Evolutionary conservation across 768 basidiomycete species (phyloP).

Genomic region (Mycena floridula): DNA sequence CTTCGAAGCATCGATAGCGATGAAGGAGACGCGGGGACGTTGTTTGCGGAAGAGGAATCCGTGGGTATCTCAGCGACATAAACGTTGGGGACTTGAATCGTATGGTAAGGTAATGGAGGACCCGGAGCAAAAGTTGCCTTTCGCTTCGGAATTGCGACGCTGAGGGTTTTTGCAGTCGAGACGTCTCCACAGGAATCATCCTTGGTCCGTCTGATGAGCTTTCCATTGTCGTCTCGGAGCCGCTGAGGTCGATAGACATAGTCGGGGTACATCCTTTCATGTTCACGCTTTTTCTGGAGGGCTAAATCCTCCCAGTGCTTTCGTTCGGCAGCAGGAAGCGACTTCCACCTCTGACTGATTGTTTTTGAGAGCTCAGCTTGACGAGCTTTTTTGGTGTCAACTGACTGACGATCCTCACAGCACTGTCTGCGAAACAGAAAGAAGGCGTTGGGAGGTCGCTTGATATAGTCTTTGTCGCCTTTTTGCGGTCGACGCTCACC

Average conservation of each 20-base stretch:
- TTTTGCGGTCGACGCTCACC: conserved; percentile 56
- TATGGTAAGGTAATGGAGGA: conserved; percentile 54
- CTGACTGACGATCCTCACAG: conserved; percentile 59
- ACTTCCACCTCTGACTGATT: conserved; percentile 78
- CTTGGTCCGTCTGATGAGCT: conserved; percentile 24
- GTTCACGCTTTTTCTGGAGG: conserved; percentile 76
- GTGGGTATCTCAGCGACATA: conserved; percentile 42
- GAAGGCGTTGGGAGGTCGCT: conserved; percentile 80
- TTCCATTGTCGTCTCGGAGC: conserved; percentile 49
- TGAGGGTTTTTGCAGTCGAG: conserved; percentile 23
- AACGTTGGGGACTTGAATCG: conserved; percentile 64
- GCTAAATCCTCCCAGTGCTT: conserved; percentile 72
- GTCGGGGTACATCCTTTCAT: conserved; percentile 66
- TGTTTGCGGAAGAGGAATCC: conserved; percentile 53
- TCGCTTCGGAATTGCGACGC: conserved; percentile 31
- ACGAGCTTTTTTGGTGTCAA: conserved; percentile 63
- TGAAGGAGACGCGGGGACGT: too few species aligned
- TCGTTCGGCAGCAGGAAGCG: conserved; percentile 57
- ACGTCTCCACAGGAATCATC: conserved; percentile 34
- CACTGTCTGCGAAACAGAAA: conserved; percentile 79
- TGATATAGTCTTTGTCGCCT: conserved; percentile 81
- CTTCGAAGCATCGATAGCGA: too few species aligned
- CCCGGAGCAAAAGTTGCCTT: conserved; percentile 53
- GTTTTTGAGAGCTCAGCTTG: conserved; percentile 78
- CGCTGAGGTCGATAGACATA: conserved; percentile 78